Evolutionary conservation across 2,329 filamentous ascomycete species (phyloP).

Genomic region (Stenocarpella maydis): DNA sequence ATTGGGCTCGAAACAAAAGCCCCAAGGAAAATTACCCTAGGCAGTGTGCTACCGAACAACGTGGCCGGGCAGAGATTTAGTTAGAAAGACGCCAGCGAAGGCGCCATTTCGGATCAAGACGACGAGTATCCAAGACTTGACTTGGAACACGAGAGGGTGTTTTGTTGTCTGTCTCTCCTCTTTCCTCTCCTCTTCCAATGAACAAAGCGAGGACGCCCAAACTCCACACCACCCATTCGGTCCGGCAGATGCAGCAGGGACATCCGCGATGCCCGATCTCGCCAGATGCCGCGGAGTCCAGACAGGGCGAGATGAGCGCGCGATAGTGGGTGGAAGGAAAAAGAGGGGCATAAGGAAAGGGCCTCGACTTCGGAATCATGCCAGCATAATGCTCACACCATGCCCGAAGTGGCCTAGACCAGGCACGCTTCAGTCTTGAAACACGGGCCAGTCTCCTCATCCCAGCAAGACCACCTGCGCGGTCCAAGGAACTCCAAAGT

Average conservation of each 20-base stretch:
- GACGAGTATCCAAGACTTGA: background rate
- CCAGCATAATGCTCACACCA: slow-evolving; percentile 21
- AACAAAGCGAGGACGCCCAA: background rate
- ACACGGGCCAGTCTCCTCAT: slow-evolving; percentile 28
- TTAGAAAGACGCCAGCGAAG: background rate
- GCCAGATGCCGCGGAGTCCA: background rate
- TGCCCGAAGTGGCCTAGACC: slow-evolving; percentile 39
- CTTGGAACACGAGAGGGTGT: background rate
- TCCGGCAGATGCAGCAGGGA: slow-evolving; percentile 17
- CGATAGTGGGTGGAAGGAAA: too few species aligned
- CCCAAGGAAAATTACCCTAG: background rate
- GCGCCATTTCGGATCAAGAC: background rate
- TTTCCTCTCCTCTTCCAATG: slow-evolving; percentile 1
- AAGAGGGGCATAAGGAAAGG: background rate
- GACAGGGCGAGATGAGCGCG: too few species aligned
- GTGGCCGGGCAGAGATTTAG: background rate
- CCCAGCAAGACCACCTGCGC: background rate
- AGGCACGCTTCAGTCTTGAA: slow-evolving; percentile 37
- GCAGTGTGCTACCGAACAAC: slow-evolving; percentile 14
- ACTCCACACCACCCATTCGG: slow-evolving; percentile 13
- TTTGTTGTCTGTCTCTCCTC: too few species aligned
- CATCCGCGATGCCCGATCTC: slow-evolving; percentile 6
- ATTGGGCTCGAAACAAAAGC: slow-evolving; percentile 8
- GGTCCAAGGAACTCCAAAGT: background rate
- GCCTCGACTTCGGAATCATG: background rate